phyloP scores from a whole-genome alignment of 169 alveolate species.

The Plasmodium malariae region DNA sequence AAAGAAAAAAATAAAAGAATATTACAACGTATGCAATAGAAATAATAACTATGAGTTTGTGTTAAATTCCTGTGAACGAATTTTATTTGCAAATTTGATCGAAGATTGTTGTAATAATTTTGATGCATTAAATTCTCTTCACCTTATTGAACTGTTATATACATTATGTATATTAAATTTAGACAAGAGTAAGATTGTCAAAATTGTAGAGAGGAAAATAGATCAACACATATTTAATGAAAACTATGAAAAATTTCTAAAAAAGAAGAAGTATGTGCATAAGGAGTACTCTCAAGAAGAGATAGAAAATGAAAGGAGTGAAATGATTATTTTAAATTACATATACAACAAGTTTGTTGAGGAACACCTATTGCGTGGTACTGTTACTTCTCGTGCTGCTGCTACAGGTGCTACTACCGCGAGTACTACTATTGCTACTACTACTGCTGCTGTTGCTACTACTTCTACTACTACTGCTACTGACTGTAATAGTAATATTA shows the following conservation, averaged over 20 bases:
- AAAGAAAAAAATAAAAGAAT: constrained; percentile 46
- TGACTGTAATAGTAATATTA: too few species aligned
- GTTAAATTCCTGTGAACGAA: constrained; percentile 43
- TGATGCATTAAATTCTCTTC: constrained; percentile 8
- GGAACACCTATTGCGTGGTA: constrained; percentile 11
- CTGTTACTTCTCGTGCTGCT: too few species aligned
- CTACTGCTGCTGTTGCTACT: too few species aligned
- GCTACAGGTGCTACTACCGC: too few species aligned
- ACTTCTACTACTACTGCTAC: too few species aligned
- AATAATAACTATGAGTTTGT: constrained; percentile 35
- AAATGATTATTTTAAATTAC: constrained; percentile 45
- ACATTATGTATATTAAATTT: constrained; percentile 40
- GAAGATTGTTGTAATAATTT: constrained; percentile 74
- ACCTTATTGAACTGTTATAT: constrained; percentile 34
- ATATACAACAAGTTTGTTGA: constrained; percentile 30
- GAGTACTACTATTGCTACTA: too few species aligned
- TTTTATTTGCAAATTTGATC: constrained; percentile 42
- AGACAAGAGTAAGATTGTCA: constrained; percentile 43
- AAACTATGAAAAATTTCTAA: constrained; percentile 12
- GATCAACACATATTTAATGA: constrained; percentile 7
- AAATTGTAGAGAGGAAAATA: constrained; percentile 19
- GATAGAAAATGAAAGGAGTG: constrained; percentile 32
- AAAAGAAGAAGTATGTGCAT: constrained; percentile 21
- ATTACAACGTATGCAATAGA: constrained; percentile 19
- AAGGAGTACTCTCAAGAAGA: not conserved